These are phyloP conservation scores for Penicillium cosmopolitanum DNA, from an alignment of 495 filamentous ascomycete genomes.

Conservation along the genomic window DNA sequence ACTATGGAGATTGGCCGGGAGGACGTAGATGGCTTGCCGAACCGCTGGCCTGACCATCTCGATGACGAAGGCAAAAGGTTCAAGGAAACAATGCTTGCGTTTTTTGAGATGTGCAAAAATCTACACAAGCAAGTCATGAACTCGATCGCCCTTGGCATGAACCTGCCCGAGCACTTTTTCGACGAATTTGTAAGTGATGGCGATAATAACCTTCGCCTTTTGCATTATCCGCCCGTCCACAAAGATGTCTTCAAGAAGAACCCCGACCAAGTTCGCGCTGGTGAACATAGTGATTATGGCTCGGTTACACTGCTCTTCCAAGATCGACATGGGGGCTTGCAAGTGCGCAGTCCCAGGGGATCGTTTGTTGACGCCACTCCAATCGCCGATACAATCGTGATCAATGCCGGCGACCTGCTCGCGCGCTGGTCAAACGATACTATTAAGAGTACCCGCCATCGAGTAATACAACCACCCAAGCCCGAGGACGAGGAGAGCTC, in stretches of 20 bases:
- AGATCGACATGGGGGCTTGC: constrained; percentile 78
- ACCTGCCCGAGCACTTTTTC: constrained; percentile 73
- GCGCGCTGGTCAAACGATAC: constrained; percentile 89
- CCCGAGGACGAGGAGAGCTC: constrained; percentile 17
- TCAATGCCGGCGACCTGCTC: constrained; percentile 90
- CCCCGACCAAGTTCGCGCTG: constrained; percentile 76
- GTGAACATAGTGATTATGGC: constrained; percentile 88
- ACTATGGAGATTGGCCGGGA: constrained; percentile 83
- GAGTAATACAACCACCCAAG: constrained; percentile 81
- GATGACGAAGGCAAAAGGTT: constrained; percentile 68
- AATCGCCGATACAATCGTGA: constrained; percentile 79
- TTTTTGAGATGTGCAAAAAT: constrained; percentile 71
- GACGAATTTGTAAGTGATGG: constrained; percentile 71
- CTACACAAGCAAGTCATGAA: constrained; percentile 83
- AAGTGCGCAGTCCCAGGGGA: constrained; percentile 77
- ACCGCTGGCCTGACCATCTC: constrained; percentile 76
- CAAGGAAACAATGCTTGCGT: constrained; percentile 69
- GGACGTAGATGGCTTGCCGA: constrained; percentile 65
- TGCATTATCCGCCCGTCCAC: constrained; percentile 81
- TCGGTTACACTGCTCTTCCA: constrained; percentile 90
- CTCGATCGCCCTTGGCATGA: constrained; percentile 85
- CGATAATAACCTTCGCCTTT: constrained; percentile 85
- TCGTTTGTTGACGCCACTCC: constrained; percentile 84
- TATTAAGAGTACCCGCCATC: constrained; percentile 86
- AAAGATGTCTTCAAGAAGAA: constrained; percentile 71